These are phyloP conservation scores for Thalassiosira livingstoniorum DNA, from an alignment of 352 stramenopile species.

Conservation along the genomic window DNA sequence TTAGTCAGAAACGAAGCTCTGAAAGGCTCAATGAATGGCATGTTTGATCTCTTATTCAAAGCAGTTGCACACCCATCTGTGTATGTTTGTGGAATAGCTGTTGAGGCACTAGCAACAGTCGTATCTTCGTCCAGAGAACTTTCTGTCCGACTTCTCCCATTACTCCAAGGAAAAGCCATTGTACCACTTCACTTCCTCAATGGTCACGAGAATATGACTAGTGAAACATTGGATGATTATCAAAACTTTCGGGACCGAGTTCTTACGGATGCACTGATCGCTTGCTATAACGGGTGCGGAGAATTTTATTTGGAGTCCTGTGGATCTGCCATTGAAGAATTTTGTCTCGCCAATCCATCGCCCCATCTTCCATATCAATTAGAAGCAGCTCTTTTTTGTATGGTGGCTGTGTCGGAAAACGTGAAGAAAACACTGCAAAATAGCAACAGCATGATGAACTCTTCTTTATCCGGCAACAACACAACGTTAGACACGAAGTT, in stretches of 20 bases:
- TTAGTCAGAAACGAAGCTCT: conserved; percentile 40
- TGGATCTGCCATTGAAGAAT: conserved; percentile 79
- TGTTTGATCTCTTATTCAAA: conserved; percentile 76
- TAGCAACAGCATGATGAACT: not conserved
- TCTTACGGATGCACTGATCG: conserved; percentile 62
- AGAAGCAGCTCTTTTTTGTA: conserved; percentile 78
- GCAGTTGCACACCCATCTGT: conserved; percentile 67
- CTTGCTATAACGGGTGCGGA: conserved; percentile 61
- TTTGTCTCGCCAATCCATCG: conserved; percentile 53
- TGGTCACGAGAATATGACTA: conserved; percentile 36
- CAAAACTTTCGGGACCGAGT: conserved; percentile 67
- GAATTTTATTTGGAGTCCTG: conserved; percentile 75
- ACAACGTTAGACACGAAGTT: conserved; percentile 22
- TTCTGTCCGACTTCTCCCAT: conserved; percentile 60
- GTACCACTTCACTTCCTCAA: conserved; percentile 66
- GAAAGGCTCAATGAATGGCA: conserved; percentile 41
- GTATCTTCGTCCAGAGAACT: conserved; percentile 54
- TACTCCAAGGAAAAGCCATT: conserved; percentile 77
- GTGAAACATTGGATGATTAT: conserved; percentile 65
- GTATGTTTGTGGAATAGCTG: conserved; percentile 68
- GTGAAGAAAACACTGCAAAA: conserved; percentile 32
- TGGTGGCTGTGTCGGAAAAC: conserved; percentile 61
- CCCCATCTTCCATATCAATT: conserved; percentile 72
- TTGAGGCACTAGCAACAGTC: conserved; percentile 60
- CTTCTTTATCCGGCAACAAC: not conserved